phyloP scores from a whole-genome alignment of 2,329 filamentous ascomycete genomes.

The Salinomyces thailandicus region DNA sequence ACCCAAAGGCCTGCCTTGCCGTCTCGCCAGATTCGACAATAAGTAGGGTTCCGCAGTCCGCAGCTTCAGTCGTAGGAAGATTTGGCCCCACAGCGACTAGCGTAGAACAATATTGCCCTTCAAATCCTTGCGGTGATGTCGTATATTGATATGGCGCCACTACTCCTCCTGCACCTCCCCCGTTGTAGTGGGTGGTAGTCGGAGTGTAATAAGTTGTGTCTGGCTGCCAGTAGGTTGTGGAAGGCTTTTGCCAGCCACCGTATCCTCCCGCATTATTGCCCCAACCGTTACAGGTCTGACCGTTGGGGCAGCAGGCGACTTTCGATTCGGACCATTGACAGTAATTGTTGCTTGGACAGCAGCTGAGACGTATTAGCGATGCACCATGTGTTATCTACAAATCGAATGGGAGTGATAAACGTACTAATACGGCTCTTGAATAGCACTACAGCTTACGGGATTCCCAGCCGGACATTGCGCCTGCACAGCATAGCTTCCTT shows the following conservation, averaged over 20 bases:
- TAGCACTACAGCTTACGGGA: conserved; percentile 32
- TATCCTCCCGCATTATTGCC: conserved; percentile 12
- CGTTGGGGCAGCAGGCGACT: conserved; percentile 26
- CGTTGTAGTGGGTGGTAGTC: conserved; percentile 14
- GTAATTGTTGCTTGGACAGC: conserved; percentile 23
- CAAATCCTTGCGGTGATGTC: conserved; percentile 12
- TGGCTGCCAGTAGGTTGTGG: conserved; percentile 12
- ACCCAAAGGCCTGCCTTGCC: conserved; percentile 6
- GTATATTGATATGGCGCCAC: conserved; percentile 8
- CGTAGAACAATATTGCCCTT: conserved; percentile 25
- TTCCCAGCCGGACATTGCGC: conserved; percentile 27
- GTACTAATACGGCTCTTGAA: conserved; percentile 35
- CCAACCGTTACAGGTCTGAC: conserved; percentile 21
- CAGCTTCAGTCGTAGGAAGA: conserved; percentile 23
- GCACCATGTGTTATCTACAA: neutral
- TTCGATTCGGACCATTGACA: conserved; percentile 23
- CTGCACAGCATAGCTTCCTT: conserved; percentile 23
- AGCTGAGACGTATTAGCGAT: conserved; percentile 15
- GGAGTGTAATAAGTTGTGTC: conserved; percentile 14
- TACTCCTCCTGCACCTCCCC: conserved; percentile 13
- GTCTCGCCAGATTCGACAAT: conserved; percentile 17
- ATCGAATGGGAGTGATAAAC: conserved; percentile 10
- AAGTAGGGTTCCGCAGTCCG: conserved; percentile 27
- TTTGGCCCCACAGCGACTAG: conserved; percentile 23
- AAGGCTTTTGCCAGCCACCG: conserved; percentile 4